phyloP scores from a whole-genome alignment of 768 basidiomycete genomes.

The Pleurotus salmoneostramineus region DNA sequence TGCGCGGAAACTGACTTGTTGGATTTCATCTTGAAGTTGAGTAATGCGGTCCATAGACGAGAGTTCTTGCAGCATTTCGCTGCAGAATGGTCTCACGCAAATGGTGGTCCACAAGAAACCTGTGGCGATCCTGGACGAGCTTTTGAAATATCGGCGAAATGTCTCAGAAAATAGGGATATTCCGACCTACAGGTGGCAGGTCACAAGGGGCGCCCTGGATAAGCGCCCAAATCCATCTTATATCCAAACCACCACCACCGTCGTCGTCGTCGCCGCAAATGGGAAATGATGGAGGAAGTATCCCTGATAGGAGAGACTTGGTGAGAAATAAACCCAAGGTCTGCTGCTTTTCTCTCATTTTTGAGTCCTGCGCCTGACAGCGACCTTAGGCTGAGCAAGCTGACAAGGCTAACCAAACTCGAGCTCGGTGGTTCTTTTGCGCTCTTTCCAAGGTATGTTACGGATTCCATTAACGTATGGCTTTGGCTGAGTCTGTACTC shows the following conservation, averaged over 20 bases:
- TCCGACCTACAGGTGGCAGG: too few species aligned
- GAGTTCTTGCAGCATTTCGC: slow-evolving; percentile 89
- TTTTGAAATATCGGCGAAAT: background rate
- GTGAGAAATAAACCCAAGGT: slow-evolving; percentile 74
- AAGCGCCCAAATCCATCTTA: too few species aligned
- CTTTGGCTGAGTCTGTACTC: background rate
- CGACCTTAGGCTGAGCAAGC: slow-evolving; percentile 67
- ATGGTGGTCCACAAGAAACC: background rate
- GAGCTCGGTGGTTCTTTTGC: slow-evolving; percentile 90
- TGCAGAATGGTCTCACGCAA: slow-evolving; percentile 22
- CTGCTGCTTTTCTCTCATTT: slow-evolving; percentile 6
- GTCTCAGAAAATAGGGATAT: too few species aligned
- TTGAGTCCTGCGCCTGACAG: background rate
- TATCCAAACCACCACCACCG: background rate
- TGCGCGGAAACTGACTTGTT: slow-evolving; percentile 50
- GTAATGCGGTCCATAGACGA: slow-evolving; percentile 96
- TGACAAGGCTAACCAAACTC: slow-evolving; percentile 86
- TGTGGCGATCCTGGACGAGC: background rate
- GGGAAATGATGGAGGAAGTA: slow-evolving; percentile 90
- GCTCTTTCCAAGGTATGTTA: slow-evolving; percentile 84
- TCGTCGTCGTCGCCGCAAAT: slow-evolving; percentile 30
- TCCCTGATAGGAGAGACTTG: slow-evolving; percentile 78
- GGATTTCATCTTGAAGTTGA: slow-evolving; percentile 92
- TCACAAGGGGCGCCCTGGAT: too few species aligned
- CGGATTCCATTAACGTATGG: background rate